phyloP scores from a whole-genome alignment of 1,284 basidiomycete genomes.

The Cryptococcus sp. region DNA sequence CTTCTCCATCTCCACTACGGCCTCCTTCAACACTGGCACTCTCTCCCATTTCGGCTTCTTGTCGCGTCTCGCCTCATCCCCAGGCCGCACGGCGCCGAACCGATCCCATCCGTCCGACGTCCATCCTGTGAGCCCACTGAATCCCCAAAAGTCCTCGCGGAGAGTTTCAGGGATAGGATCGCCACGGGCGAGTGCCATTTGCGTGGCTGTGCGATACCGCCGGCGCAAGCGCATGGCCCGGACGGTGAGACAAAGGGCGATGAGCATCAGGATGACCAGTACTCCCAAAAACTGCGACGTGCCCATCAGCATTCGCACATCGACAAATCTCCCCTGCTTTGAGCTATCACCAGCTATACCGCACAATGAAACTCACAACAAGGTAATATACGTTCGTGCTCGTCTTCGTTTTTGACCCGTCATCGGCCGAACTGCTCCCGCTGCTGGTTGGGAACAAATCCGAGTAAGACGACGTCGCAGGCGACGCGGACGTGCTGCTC shows the following conservation, averaged over 20 bases:
- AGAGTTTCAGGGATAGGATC: constrained; percentile 25
- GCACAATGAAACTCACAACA: constrained; percentile 21
- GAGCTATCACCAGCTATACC: not conserved
- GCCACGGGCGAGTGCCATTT: constrained; percentile 38
- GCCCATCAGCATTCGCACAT: not conserved
- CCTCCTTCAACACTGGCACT: constrained; percentile 9
- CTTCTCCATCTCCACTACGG: constrained; percentile 6
- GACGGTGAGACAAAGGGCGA: constrained; percentile 32
- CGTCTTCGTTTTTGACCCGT: not conserved
- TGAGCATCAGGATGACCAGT: constrained; percentile 31
- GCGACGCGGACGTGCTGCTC: constrained; percentile 7
- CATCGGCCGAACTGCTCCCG: constrained; percentile 2
- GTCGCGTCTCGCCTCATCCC: constrained; percentile 8
- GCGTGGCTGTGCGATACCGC: constrained; percentile 38
- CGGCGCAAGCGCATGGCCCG: constrained; percentile 34
- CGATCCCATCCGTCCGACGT: constrained; percentile 18
- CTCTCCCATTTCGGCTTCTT: constrained; percentile 1
- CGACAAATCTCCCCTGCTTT: not conserved
- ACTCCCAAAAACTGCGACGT: constrained; percentile 41
- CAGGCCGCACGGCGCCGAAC: constrained; percentile 8
- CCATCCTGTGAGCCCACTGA: constrained; percentile 24
- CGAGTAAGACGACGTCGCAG: constrained; percentile 6
- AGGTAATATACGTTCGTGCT: constrained; percentile 31
- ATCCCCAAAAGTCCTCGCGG: constrained; percentile 29
- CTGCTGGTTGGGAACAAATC: constrained; percentile 16